Evolutionary conservation across 352 stramenopile species (phyloP), one percentile per base, ranked within the genome.

Genomic region (Phytophthora cactorum): DNA sequence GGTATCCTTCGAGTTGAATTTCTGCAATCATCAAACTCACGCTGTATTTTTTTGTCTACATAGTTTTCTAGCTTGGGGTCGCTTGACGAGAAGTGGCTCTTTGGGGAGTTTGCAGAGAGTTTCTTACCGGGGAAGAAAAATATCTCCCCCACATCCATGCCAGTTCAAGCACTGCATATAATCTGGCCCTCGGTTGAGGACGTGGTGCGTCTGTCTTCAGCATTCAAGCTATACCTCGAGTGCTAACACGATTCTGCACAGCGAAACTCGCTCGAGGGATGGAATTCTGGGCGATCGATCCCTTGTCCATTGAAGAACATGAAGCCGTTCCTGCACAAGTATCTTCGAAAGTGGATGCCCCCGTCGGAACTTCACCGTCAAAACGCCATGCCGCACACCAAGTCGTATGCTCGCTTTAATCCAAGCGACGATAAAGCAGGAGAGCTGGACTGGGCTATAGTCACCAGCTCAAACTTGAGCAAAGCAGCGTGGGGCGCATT

Each of bases 271-370:
- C 76, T 84, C 27, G 79, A 93, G 68, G 88, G 88, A n/a, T 95
- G 86, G 86, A 82, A 84, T 36, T 77, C 81, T 22, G 88, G 88
- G 2, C 77, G 84, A 10, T 78, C 88, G 5, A 76, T 95, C 11
- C 86, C 88, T 14, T 95, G 88, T 49, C 75, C 86, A 4, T 57
- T 92, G 14, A 95, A 95, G 59, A 95, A 95, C 62, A 89, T 95
- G 77, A 95, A 95, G 61, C 68, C 85, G 5, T 95, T 95, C 61
- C 66, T 95, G 38, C 88, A 95, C 77, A 93, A 92, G 46, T 93
- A 91, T 59, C 66, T 95, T 15, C 75, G 88, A 49, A 91, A 89
- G 50, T 95, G 88, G 88, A 81, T 76, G 15, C 88, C 88, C 15
- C 82, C 84, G 0, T 10, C 52, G 1, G 43, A 38, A 28, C 59